A percentile compares a stretch with the other conserved stretches of the same genome.
These are phyloP conservation scores for Cytospora piceicola DNA, from an alignment of 2,329 filamentous ascomycete genomes.

Conservation along the genomic window DNA sequence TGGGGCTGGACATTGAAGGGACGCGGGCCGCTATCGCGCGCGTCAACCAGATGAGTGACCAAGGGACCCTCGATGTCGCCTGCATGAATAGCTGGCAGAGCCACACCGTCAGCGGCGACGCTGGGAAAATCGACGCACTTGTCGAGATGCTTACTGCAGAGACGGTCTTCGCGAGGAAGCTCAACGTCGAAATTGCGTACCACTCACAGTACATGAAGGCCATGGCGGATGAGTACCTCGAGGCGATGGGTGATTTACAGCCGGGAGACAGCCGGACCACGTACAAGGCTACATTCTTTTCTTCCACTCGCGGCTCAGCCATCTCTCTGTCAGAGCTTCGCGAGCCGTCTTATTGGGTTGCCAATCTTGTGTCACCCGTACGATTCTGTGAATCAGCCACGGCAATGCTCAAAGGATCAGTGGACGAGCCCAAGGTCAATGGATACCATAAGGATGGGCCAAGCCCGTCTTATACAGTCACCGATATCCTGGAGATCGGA, in stretches of 20 bases:
- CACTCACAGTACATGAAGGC: conserved; percentile 40
- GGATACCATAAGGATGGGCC: conserved; percentile 10
- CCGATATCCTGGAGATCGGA: conserved; percentile 36
- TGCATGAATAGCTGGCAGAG: conserved; percentile 36
- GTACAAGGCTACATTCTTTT: conserved; percentile 33
- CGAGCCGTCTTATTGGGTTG: conserved; percentile 36
- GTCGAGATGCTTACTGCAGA: conserved; percentile 31
- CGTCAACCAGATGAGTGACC: conserved; percentile 28
- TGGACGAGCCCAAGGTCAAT: conserved; percentile 20
- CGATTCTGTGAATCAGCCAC: conserved; percentile 36
- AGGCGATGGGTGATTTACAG: conserved; percentile 30
- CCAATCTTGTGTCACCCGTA: conserved; percentile 38
- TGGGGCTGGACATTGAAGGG: conserved; percentile 34
- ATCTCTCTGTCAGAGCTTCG: conserved; percentile 29
- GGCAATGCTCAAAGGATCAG: conserved; percentile 28
- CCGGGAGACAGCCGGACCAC: conserved; percentile 9
- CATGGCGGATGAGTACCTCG: conserved; percentile 33
- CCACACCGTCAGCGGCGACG: conserved; percentile 36
- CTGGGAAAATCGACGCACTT: conserved; percentile 32
- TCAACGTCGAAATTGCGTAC: conserved; percentile 41
- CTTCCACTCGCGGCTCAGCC: conserved; percentile 32
- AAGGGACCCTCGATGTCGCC: conserved; percentile 30
- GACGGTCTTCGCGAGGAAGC: conserved; percentile 34
- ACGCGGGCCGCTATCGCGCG: conserved; percentile 29
- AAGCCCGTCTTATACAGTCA: conserved; percentile 24